These are phyloP conservation scores for Singerocomus rubriflavus DNA, from an alignment of 1,284 basidiomycete species.

Conservation along the genomic window DNA sequence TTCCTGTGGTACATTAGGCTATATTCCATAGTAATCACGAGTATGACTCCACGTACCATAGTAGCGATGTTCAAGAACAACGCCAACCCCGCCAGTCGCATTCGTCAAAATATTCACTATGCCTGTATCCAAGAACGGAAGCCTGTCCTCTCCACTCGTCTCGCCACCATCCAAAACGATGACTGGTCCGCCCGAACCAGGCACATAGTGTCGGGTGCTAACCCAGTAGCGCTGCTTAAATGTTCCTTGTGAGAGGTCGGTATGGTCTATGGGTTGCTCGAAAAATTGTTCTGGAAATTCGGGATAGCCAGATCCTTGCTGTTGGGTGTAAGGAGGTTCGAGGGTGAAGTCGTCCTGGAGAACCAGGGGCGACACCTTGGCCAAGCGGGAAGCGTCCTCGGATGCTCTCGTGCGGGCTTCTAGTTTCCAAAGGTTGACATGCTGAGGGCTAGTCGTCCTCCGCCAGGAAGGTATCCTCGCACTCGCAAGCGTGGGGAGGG, in stretches of 20 bases:
- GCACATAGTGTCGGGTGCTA: conserved; percentile 78
- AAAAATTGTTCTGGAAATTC: conserved; percentile 68
- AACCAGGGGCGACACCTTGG: conserved; percentile 15
- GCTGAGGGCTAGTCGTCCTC: conserved; percentile 34
- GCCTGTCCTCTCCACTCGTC: conserved; percentile 69
- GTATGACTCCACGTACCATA: conserved; percentile 51
- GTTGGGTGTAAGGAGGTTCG: not conserved
- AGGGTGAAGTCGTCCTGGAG: conserved; percentile 21
- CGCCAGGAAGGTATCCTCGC: conserved; percentile 14
- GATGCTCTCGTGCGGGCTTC: conserved; percentile 20
- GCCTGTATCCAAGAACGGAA: conserved; percentile 76
- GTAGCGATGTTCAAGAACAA: conserved; percentile 90
- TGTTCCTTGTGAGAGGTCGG: conserved; percentile 47
- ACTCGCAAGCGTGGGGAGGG: conserved; percentile 10
- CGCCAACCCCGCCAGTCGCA: conserved; percentile 80
- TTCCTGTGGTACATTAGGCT: conserved; percentile 46
- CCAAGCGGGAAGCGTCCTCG: conserved; percentile 6
- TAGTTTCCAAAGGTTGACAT: conserved; percentile 44
- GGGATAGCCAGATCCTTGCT: conserved; percentile 10
- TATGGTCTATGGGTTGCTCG: conserved; percentile 84
- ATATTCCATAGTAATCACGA: not conserved
- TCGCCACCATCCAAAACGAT: conserved; percentile 85
- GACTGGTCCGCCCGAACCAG: conserved; percentile 70
- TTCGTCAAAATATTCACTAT: conserved; percentile 83
- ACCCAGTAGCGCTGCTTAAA: conserved; percentile 87